Evolutionary conservation across 257 asterid genomes (phyloP).

Genomic region (Oldenlandia corymbosa): DNA sequence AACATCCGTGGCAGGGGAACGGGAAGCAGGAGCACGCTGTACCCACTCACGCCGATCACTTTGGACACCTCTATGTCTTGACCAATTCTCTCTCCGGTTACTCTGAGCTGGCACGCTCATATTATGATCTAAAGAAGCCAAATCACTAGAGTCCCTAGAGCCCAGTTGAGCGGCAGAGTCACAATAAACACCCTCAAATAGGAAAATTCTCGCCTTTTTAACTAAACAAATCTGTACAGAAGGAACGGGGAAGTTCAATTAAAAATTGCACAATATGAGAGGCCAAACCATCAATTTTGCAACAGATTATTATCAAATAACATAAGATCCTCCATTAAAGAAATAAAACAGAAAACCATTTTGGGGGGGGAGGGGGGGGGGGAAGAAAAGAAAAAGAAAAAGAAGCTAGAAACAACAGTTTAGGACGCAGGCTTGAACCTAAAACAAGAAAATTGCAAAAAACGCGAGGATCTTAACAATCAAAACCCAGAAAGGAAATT

Average conservation of each 20-base stretch:
- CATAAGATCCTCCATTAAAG: too few relatives aligned
- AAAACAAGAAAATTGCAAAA: not conserved
- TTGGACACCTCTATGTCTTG: constrained; percentile 37
- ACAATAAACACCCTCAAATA: constrained; percentile 6
- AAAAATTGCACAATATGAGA: not conserved
- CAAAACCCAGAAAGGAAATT: constrained; percentile 8
- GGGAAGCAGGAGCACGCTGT: constrained; percentile 46
- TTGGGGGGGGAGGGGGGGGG: too few relatives aligned
- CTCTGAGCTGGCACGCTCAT: constrained; percentile 71
- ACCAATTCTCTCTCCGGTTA: constrained; percentile 47
- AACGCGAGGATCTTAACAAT: not conserved
- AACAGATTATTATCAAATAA: too few relatives aligned
- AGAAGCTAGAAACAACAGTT: too few relatives aligned
- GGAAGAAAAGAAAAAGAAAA: not conserved
- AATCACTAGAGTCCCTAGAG: constrained; percentile 27
- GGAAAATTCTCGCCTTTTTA: constrained; percentile 11
- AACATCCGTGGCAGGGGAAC: constrained; percentile 15
- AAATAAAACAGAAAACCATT: too few relatives aligned
- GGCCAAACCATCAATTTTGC: not conserved
- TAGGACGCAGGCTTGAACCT: too few relatives aligned
- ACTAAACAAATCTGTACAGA: constrained; percentile 2
- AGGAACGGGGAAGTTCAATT: not conserved
- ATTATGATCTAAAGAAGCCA: constrained; percentile 35
- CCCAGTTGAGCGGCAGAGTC: constrained; percentile 14
- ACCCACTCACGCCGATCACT: constrained; percentile 76